Conservation (phyloP, 148 eudicot genomes). For the Rhododendron molle region DNA sequence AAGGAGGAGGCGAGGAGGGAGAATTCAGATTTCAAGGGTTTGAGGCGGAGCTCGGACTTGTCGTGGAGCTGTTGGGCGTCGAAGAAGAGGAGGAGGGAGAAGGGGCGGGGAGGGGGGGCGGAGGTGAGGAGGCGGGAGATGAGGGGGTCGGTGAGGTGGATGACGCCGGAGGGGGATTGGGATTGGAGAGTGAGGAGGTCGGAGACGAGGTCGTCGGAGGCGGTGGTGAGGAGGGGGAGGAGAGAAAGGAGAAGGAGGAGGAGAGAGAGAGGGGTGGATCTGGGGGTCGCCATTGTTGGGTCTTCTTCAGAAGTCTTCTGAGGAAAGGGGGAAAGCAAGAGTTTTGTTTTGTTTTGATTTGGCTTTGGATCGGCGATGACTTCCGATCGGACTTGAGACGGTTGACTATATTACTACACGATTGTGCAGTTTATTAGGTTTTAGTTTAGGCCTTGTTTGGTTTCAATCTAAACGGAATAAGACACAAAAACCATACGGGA, state of each 20-base stretch:
- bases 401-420: too few relatives aligned
- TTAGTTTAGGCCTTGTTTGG: too few relatives aligned
- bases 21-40: conserved; percentile 64
- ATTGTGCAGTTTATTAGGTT: too few relatives aligned
- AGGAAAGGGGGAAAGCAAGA: background rate
- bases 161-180: conserved; percentile 47
- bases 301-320: background rate
- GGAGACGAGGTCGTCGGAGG: conserved; percentile 28
- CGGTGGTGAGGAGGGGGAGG: conserved; percentile 11
- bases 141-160: conserved; percentile 67
- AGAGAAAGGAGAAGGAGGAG: conserved; percentile 22
- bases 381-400: too few relatives aligned
- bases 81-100: conserved; percentile 78
- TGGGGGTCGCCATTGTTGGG: conserved; percentile 26
- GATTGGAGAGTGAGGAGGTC: conserved; percentile 69
- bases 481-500: too few relatives aligned
- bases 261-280: conserved; percentile 13
- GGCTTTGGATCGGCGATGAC: background rate
- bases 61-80: conserved; percentile 77
- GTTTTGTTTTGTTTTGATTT: background rate
- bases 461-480: too few relatives aligned
- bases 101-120: conserved; percentile 53
- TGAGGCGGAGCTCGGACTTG: conserved; percentile 73
- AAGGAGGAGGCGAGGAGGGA: conserved; percentile 52
- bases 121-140: conserved; percentile 54